Percentiles rank a stretch among this genome's conserved stretches.
phyloP scores from a whole-genome alignment of 495 filamentous ascomycete genomes.

The Penicillium fimorum region DNA sequence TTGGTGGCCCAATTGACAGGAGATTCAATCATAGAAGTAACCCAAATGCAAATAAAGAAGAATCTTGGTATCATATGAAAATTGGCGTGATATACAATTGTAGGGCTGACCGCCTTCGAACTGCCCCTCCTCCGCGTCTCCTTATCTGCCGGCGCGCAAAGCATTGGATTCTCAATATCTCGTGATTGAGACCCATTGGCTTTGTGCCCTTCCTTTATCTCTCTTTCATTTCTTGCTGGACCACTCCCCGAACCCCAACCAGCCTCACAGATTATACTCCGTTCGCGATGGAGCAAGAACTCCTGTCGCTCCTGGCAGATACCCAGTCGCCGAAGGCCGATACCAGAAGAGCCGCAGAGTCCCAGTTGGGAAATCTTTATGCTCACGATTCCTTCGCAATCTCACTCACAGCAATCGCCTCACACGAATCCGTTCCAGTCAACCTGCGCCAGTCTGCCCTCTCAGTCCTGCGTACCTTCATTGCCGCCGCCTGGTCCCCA shows the following conservation, averaged over 20 bases:
- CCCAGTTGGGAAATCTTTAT: slow-evolving; percentile 66
- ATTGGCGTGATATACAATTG: not conserved
- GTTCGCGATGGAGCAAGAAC: slow-evolving; percentile 73
- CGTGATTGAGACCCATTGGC: slow-evolving; percentile 11
- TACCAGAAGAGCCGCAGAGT: slow-evolving; percentile 75
- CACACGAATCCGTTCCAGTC: slow-evolving; percentile 64
- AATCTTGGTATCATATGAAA: not conserved
- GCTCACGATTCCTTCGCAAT: slow-evolving; percentile 69
- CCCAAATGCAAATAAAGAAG: not conserved
- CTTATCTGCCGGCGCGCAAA: slow-evolving; percentile 24
- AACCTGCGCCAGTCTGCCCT: slow-evolving; percentile 81
- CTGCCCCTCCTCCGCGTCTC: slow-evolving; percentile 22
- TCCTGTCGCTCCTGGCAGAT: slow-evolving; percentile 74
- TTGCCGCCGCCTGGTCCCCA: slow-evolving; percentile 74
- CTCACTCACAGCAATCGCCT: slow-evolving; percentile 73
- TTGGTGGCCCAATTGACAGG: not conserved
- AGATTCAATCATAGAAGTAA: not conserved
- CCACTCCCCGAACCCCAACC: not conserved
- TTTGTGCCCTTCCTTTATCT: slow-evolving; percentile 10
- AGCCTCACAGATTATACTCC: slow-evolving; percentile 14
- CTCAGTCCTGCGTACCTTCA: slow-evolving; percentile 74
- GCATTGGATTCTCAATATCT: slow-evolving; percentile 6
- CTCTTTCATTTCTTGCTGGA: not conserved
- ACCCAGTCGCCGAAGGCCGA: slow-evolving; percentile 70
- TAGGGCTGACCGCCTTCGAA: slow-evolving; percentile 21